phyloP scores from a whole-genome alignment of 169 alveolate genomes.

The Toxoplasma gondii region DNA sequence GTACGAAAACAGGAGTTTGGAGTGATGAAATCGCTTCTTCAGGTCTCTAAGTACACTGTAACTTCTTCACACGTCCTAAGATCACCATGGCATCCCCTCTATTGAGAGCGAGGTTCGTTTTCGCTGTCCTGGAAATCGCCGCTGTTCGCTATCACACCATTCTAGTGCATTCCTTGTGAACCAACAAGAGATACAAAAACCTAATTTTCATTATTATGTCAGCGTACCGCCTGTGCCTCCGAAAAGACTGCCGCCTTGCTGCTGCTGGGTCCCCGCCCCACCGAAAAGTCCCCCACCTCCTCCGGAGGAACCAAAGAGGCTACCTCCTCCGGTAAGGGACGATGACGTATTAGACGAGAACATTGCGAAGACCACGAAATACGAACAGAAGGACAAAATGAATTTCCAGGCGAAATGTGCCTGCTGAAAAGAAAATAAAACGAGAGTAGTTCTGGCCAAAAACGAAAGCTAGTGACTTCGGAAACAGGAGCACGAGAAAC shows the following conservation, averaged over 20 bases:
- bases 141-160: too few species aligned
- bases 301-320: constrained; percentile 34
- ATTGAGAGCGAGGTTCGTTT: too few species aligned
- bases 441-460: background rate
- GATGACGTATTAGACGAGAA: background rate
- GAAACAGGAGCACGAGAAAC: background rate
- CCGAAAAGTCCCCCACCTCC: constrained; percentile 20
- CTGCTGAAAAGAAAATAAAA: background rate
- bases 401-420: background rate
- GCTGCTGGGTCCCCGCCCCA: background rate
- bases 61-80: too few species aligned
- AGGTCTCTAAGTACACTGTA: too few species aligned
- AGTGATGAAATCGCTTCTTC: too few species aligned
- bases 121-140: too few species aligned
- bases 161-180: too few species aligned
- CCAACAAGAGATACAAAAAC: too few species aligned
- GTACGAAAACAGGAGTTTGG: too few species aligned
- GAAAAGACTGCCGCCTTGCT: constrained; percentile 37
- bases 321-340: constrained; percentile 1
- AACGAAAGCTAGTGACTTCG: background rate
- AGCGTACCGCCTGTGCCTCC: background rate
- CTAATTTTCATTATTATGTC: background rate
- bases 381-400: background rate
- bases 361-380: background rate
- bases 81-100: too few species aligned